These are phyloP conservation scores for Trichoderma asperellum DNA, from an alignment of 2,329 filamentous ascomycete species.

Conservation along the genomic window DNA sequence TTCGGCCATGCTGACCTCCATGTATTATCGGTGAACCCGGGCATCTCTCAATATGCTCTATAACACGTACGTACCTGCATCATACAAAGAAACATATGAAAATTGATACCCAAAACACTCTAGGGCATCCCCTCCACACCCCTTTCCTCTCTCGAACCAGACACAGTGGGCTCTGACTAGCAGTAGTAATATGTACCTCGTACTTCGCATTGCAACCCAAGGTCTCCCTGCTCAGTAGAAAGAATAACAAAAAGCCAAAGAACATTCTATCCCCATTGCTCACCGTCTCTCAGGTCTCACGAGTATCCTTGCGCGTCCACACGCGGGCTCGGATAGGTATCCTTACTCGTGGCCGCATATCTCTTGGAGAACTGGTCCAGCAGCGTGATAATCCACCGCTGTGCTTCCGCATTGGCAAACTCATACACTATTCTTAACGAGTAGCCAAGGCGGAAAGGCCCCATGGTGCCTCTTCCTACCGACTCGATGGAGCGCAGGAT, in stretches of 20 bases:
- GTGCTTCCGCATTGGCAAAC: conserved; percentile 41
- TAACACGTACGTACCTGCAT: conserved; percentile 15
- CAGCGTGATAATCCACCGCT: conserved; percentile 42
- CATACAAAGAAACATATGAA: not conserved
- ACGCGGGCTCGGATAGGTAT: conserved; percentile 37
- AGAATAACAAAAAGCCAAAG: not conserved
- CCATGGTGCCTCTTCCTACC: conserved; percentile 44
- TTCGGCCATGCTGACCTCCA: not conserved
- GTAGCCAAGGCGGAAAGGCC: conserved; percentile 46
- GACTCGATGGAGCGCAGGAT: conserved; percentile 47
- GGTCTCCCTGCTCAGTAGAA: not conserved
- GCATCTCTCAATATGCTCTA: not conserved
- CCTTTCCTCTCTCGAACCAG: not conserved
- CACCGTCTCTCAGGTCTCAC: conserved; percentile 12
- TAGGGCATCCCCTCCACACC: not conserved
- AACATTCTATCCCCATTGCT: not conserved
- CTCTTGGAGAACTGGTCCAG: conserved; percentile 39
- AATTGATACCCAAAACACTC: conserved; percentile 23
- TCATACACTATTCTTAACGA: conserved; percentile 47
- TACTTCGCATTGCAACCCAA: not conserved
- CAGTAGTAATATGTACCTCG: not conserved
- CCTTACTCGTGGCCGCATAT: conserved; percentile 42
- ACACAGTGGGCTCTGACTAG: not conserved
- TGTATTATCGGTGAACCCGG: not conserved
- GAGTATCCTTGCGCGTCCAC: conserved; percentile 32